Evolutionary conservation across 495 filamentous ascomycete species (phyloP).

Genomic region (Endocarpon pusillum): DNA sequence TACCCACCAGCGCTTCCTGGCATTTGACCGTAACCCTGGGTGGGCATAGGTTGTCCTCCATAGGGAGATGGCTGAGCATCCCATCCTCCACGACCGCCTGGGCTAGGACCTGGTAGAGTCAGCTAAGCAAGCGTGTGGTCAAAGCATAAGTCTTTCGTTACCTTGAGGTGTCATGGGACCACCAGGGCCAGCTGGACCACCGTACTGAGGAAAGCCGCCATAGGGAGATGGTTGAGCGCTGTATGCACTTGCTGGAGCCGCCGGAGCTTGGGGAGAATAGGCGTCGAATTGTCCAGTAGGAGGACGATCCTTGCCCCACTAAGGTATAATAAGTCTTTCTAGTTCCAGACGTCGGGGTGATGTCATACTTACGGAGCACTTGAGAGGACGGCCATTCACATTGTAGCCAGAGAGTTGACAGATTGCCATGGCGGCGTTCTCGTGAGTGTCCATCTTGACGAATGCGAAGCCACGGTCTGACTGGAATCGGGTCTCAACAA

Average conservation of each 20-base stretch:
- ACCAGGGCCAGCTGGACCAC: conserved; percentile 43
- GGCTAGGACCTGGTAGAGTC: conserved; percentile 32
- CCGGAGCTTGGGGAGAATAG: conserved; percentile 60
- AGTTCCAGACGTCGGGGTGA: neutral
- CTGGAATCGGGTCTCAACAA: conserved; percentile 93
- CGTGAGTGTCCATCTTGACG: conserved; percentile 97
- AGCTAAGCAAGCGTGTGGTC: conserved; percentile 11
- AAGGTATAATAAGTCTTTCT: conserved; percentile 3
- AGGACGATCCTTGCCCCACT: conserved; percentile 99
- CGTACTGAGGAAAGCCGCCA: conserved; percentile 95
- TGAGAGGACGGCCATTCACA: conserved; percentile 90
- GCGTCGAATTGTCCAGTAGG: conserved; percentile 70
- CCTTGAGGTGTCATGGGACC: conserved; percentile 60
- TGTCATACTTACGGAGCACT: conserved; percentile 75
- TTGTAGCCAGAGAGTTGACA: conserved; percentile 95
- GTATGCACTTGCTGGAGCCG: conserved; percentile 38
- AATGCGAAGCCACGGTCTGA: conserved; percentile 97
- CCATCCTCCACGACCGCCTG: conserved; percentile 42
- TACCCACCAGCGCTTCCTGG: conserved; percentile 68
- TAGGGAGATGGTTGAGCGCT: conserved; percentile 58
- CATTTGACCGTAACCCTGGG: conserved; percentile 40
- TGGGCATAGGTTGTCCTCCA: too few relatives aligned
- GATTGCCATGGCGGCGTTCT: conserved; percentile 96
- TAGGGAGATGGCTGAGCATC: too few relatives aligned
- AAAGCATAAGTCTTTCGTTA: conserved; percentile 16